A percentile compares a stretch with the other conserved stretches of the same genome.
These are phyloP conservation scores for Yamadazyma ubonensis DNA, from an alignment of 805 yeast species.

Conservation along the genomic window DNA sequence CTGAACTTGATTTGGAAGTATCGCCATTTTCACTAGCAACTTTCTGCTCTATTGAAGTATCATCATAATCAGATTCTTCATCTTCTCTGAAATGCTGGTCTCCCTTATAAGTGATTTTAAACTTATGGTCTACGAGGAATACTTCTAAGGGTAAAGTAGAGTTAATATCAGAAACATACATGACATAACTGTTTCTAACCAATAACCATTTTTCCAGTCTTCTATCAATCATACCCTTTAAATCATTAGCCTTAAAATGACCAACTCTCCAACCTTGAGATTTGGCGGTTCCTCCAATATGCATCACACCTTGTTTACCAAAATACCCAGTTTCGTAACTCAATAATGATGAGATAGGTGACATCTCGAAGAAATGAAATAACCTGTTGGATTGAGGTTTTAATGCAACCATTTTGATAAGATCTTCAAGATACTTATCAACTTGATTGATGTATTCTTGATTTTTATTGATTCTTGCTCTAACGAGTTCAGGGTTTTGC, in stretches of 20 bases:
- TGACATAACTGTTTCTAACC: slow-evolving; percentile 78
- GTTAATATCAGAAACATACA: slow-evolving; percentile 81
- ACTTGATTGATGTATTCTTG: slow-evolving; percentile 47
- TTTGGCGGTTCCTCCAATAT: slow-evolving; percentile 77
- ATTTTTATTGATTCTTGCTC: slow-evolving; percentile 25
- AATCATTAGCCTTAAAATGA: slow-evolving; percentile 75
- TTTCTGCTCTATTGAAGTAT: slow-evolving; percentile 26
- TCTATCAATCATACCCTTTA: slow-evolving; percentile 84
- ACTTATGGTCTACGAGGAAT: slow-evolving; percentile 79
- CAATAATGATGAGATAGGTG: slow-evolving; percentile 80
- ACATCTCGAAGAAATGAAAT: slow-evolving; percentile 84
- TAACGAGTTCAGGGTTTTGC: slow-evolving; percentile 32
- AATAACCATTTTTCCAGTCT: slow-evolving; percentile 92
- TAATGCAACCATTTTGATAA: slow-evolving; percentile 59
- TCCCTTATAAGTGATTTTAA: slow-evolving; percentile 55
- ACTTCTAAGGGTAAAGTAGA: slow-evolving; percentile 90
- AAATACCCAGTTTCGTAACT: slow-evolving; percentile 77
- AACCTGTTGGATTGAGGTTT: slow-evolving; percentile 80
- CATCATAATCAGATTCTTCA: slow-evolving; percentile 47
- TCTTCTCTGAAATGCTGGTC: slow-evolving; percentile 27
- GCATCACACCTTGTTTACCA: slow-evolving; percentile 87
- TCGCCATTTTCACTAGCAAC: slow-evolving; percentile 23
- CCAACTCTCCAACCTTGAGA: slow-evolving; percentile 96
- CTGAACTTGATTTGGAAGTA: slow-evolving; percentile 35
- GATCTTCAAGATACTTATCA: slow-evolving; percentile 63